Evolutionary conservation across 305 asterid genomes (phyloP), one percentile per base, ranked within the genome.

Genomic region (Solanum hybrid): DNA sequence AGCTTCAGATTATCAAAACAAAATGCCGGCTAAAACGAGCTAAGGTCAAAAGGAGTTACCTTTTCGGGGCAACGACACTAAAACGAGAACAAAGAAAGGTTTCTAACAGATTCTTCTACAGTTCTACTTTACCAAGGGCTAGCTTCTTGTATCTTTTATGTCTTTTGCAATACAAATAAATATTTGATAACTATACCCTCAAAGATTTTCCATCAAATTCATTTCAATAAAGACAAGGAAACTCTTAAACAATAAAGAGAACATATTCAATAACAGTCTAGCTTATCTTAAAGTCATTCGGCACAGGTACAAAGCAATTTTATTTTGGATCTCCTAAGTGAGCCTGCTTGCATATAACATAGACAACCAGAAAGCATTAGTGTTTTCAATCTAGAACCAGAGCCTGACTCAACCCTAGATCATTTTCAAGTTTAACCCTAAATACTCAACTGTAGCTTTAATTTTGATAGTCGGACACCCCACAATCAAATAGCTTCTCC

Each of bases 401-500:
- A 31, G 17, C 78, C 27, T 72, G 41, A 41, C 32, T 61, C 45
- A 5, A 38, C 12, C 82, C 22, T 24, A 61, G 34, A 22, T 24
- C 65, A 84, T 61, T 88, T 36, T 84, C 33, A 90, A 89, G 11
- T 27, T 88, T 68, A 39, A 39, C 87, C 99, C 98, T 8, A 37
- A 37, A 37, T 37, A 37, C 10, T 37, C 3, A 37, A 37, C 12
- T 37, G 3, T 37, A 37, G 11, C 12, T 37, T 2, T 37, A 37
- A 37, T 37, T 37, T 37, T 95, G 94, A 91, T 97, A 97, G 93
- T 97, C 98, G 89, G 97, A 94, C 45, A 97, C 93, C 76, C 98
- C 99, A 90, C 93, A 94, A 91, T 97, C 99, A 65, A 93, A 97
- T 90, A 96, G 93, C 93, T 94, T 94, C 91, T 95, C 98, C 90